Evolutionary conservation across 2,329 filamentous ascomycete species (phyloP).

Genomic region (Cordyceps tenuipes): DNA sequence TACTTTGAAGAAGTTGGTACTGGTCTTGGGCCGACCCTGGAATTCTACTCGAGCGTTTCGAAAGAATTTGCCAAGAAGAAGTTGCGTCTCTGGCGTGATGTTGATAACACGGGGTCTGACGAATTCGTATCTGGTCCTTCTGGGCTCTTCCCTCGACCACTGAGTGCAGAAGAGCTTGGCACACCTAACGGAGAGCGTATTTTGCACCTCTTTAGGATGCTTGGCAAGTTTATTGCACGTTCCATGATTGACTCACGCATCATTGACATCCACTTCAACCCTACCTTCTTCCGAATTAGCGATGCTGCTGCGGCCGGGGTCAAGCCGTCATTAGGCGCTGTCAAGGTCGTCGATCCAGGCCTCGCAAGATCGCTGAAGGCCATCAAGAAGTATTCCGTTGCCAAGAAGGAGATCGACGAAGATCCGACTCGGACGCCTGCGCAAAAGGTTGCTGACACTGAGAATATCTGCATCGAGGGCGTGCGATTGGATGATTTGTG

Average conservation of each 20-base stretch:
- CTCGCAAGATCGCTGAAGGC: conserved; percentile 78
- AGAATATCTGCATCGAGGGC: conserved; percentile 65
- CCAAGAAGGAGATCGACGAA: conserved; percentile 75
- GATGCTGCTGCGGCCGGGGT: conserved; percentile 56
- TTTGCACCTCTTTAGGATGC: conserved; percentile 79
- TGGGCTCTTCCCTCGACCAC: conserved; percentile 85
- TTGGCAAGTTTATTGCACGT: conserved; percentile 94
- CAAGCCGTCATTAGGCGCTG: conserved; percentile 75
- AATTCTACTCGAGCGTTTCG: conserved; percentile 96
- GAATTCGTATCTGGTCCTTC: conserved; percentile 80
- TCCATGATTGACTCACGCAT: conserved; percentile 98
- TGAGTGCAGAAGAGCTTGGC: conserved; percentile 67
- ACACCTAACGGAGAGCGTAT: conserved; percentile 80
- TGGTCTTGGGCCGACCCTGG: conserved; percentile 85
- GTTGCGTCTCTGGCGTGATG: conserved; percentile 91
- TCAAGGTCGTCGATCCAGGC: conserved; percentile 81
- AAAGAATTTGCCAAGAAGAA: conserved; percentile 97
- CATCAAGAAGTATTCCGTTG: conserved; percentile 76
- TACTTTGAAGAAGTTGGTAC: conserved; percentile 99
- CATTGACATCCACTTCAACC: conserved; percentile 95
- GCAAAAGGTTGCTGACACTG: conserved; percentile 63
- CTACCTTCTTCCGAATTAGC: conserved; percentile 92
- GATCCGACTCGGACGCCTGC: conserved; percentile 55
- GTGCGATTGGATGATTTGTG: conserved; percentile 78
- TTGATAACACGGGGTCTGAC: conserved; percentile 61